Conservation (phyloP, 768 basidiomycete genomes). For the Suillus spraguei region DNA sequence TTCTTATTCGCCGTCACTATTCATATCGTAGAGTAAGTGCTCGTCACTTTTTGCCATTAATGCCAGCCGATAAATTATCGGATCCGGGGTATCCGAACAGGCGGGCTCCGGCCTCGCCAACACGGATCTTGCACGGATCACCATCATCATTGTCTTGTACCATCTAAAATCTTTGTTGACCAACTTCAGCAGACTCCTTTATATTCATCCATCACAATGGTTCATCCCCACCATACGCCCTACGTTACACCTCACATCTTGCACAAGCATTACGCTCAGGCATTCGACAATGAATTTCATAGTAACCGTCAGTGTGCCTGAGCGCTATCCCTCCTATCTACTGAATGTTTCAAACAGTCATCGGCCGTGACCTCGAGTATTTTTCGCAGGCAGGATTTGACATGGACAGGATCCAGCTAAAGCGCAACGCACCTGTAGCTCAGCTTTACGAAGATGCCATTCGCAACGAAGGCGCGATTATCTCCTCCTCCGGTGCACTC, state of each 20-base stretch:
- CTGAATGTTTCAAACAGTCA: conserved; percentile 52
- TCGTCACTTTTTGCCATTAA: not conserved
- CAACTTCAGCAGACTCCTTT: conserved; percentile 3
- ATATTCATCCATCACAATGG: conserved; percentile 47
- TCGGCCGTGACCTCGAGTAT: conserved; percentile 92
- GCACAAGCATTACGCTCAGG: conserved; percentile 83
- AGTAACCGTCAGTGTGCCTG: conserved; percentile 53
- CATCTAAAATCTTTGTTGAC: conserved; percentile 15
- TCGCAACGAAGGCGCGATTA: conserved; percentile 97
- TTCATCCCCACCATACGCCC: conserved; percentile 72
- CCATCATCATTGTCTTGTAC: conserved; percentile 20
- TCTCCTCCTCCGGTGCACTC: conserved; percentile 92
- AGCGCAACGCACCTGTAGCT: conserved; percentile 89
- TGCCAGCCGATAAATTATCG: conserved; percentile 1
- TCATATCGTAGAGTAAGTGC: conserved; percentile 23
- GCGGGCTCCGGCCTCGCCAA: conserved; percentile 9
- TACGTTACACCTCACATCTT: conserved; percentile 90
- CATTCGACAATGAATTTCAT: conserved; percentile 62
- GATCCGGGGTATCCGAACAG: conserved; percentile 4
- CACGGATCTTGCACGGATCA: conserved; percentile 1
- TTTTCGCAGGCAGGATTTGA: conserved; percentile 99
- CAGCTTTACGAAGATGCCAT: conserved; percentile 97
- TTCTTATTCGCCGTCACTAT: conserved; percentile 7
- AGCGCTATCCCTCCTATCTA: conserved; percentile 10
- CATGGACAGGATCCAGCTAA: conserved; percentile 96